phyloP scores from a whole-genome alignment of 768 basidiomycete species.

The Boletus subparvulus region DNA sequence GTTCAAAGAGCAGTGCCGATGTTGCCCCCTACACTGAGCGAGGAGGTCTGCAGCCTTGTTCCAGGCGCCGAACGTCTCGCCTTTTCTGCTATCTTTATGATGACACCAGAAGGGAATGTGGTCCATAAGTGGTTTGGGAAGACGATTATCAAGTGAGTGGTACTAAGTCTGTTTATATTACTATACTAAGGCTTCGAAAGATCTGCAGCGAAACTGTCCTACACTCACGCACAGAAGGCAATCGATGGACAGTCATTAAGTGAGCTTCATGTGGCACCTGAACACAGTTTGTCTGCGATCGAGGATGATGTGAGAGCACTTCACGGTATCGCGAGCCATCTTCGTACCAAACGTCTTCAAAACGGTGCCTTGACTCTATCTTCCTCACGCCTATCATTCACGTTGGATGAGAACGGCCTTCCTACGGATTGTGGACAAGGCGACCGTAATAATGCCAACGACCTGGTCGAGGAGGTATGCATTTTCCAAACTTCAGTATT shows the following conservation, averaged over 20 bases:
- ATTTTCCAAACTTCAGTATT: neutral
- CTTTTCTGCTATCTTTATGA: slow-evolving; percentile 86
- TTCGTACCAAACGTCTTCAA: slow-evolving; percentile 72
- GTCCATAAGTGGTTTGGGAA: slow-evolving; percentile 91
- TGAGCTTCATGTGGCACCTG: slow-evolving; percentile 50
- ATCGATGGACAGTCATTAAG: slow-evolving; percentile 71
- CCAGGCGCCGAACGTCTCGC: slow-evolving; percentile 88
- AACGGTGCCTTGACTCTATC: slow-evolving; percentile 76
- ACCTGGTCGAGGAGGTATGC: slow-evolving; percentile 84
- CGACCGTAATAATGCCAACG: slow-evolving; percentile 68
- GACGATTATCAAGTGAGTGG: slow-evolving; percentile 79
- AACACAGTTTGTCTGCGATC: slow-evolving; percentile 59
- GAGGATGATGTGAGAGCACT: slow-evolving; percentile 75
- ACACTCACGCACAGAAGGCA: slow-evolving; percentile 76
- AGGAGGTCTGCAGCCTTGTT: slow-evolving; percentile 88
- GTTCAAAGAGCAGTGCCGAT: slow-evolving; percentile 96
- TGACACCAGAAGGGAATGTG: slow-evolving; percentile 78
- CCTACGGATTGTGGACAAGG: slow-evolving; percentile 78
- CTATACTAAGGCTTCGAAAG: slow-evolving; percentile 39
- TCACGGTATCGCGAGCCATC: slow-evolving; percentile 65
- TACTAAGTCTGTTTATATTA: neutral
- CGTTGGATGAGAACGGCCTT: slow-evolving; percentile 72
- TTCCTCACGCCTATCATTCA: slow-evolving; percentile 70
- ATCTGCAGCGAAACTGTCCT: slow-evolving; percentile 84
- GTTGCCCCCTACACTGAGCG: slow-evolving; percentile 91